Evolutionary conservation across 1,139 yeast species (phyloP), one percentile per base, ranked within the genome.

Genomic region (Zygosaccharomyces sapae): DNA sequence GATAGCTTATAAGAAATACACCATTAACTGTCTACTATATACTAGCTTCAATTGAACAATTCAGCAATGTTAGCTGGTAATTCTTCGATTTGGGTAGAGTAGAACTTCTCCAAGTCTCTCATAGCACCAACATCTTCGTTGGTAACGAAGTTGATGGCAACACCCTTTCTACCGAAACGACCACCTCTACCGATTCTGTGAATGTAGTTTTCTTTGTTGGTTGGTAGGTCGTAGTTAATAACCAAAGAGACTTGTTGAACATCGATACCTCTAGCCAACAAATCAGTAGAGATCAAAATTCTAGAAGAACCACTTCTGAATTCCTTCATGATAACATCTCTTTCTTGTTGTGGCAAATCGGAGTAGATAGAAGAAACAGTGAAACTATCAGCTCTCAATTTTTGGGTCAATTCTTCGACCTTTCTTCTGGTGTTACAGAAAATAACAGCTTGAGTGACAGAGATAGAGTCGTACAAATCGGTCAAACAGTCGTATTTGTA

Each of bases 101-200:
- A 92, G 84, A 89, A 92, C 76, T 80, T 88, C 79, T 94, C 98
- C 66, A 92, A 86, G 76, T 90, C 97, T 77, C 96, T 86, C 85
- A 92, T 82, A 78, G 86, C 86, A 68, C 83, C 84, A 68, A 89
- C 88, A 70, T 92, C 97, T 62, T 84, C 83, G 66, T 79, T 81
- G 61, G 97, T 89, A 70, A 90, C 95, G 65, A 92, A 86, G 83
- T 92, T 92, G 80, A 92, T 89, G 67, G 98, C 97, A 70, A 90
- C 96, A 84, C 98, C 98, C 83, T 92, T 92, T 77, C 98, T 84
- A 79, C 98, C 98, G 79, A 92, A 92, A 79, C 98, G 92, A 79
- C 98, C 98, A 79, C 96, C 95, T 81, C 98, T 87, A 82, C 98
- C 98, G 68, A 92, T 92, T 83, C 98, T 86, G 80, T 92, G 98